Evolutionary conservation across 2,329 filamentous ascomycete species (phyloP), one percentile per base, ranked within the genome.

Genomic region (Raffaelea ambrosiae): DNA sequence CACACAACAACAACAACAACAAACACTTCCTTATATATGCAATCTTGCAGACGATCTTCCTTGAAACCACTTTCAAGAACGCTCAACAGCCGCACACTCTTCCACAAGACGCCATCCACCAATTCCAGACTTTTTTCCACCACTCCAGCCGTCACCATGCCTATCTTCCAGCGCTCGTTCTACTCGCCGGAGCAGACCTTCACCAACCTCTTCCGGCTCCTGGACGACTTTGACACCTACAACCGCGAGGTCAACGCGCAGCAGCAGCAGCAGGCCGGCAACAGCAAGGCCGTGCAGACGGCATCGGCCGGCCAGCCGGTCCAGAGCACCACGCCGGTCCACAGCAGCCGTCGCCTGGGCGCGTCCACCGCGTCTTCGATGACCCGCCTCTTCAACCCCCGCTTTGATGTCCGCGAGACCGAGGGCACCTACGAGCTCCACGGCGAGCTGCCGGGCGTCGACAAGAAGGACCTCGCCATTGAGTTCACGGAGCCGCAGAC

Each of bases 401-500:
- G 81, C 66, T 91, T 91, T 60, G 86, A 91, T 58, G 74, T 90
- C 52, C 82, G 78, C 62, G 87, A 93, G 69, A 77, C 76, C 13
- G 74, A 76, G 51, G 66, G 79, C 5, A 63, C 70, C 53, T 91
- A 88, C 61, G 83, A 91, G 66, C 81, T 91, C 19, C 80, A 90
- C 58, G 87, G 86, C 58, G 86, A 91, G 65, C 78, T 91, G 5
- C 83, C 86, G 0, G 87, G 87, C 48, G 72, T 90, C 57, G 76
- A 77, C 53, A 85, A 87, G 67, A 80, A 86, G 57, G 72, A 89
- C 59, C 71, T 93, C 59, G 71, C 76, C 61, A 85, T 91, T 61
- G 86, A 91, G 61, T 91, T 90, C 72, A 82, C 79, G 50, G 86
- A 91, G 61, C 71, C 76, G 39, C 82, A 86, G 67, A 89, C 84